Percentiles rank a stretch among this genome's conserved stretches.
These are phyloP conservation scores for Torulaspora microellipsoides DNA, from an alignment of 805 yeast genomes.

Conservation along the genomic window DNA sequence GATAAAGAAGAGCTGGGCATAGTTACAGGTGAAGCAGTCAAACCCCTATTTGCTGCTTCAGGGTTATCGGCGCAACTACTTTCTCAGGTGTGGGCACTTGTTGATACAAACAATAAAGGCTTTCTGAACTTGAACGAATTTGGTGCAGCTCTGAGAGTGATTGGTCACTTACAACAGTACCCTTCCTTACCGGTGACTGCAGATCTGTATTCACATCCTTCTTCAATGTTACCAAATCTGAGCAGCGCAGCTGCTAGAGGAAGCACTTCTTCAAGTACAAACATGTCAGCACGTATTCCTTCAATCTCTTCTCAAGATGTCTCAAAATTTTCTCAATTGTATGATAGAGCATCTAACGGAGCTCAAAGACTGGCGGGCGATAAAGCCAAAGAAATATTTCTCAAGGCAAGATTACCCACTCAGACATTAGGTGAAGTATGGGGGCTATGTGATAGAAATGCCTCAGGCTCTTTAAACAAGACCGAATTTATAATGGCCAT, in stretches of 20 bases:
- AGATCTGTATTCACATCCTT: slow-evolving; percentile 33
- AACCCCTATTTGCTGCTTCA: slow-evolving; percentile 77
- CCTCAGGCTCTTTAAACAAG: slow-evolving; percentile 65
- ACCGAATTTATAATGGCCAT: slow-evolving; percentile 86
- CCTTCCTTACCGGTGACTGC: slow-evolving; percentile 43
- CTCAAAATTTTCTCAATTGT: slow-evolving; percentile 63
- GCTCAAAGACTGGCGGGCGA: slow-evolving; percentile 63
- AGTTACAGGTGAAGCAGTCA: slow-evolving; percentile 83
- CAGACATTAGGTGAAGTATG: slow-evolving; percentile 79
- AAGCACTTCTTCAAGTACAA: slow-evolving; percentile 38
- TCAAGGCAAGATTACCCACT: slow-evolving; percentile 83
- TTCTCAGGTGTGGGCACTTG: slow-evolving; percentile 91
- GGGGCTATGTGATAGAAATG: slow-evolving; percentile 76
- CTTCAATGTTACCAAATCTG: slow-evolving; percentile 36
- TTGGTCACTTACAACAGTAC: slow-evolving; percentile 81
- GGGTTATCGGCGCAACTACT: slow-evolving; percentile 72
- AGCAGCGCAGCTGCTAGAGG: slow-evolving; percentile 58
- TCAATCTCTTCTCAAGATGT: slow-evolving; percentile 54
- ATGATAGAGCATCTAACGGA: slow-evolving; percentile 50
- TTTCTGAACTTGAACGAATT: slow-evolving; percentile 77
- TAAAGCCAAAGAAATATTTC: slow-evolving; percentile 79
- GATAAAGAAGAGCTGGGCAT: slow-evolving; percentile 77
- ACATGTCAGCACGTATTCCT: slow-evolving; percentile 36
- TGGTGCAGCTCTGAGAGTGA: slow-evolving; percentile 79
- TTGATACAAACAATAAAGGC: slow-evolving; percentile 88